Base-by-base conservation (phyloP, 768 basidiomycete genomes). In the Naganishia vishniacii region DNA sequence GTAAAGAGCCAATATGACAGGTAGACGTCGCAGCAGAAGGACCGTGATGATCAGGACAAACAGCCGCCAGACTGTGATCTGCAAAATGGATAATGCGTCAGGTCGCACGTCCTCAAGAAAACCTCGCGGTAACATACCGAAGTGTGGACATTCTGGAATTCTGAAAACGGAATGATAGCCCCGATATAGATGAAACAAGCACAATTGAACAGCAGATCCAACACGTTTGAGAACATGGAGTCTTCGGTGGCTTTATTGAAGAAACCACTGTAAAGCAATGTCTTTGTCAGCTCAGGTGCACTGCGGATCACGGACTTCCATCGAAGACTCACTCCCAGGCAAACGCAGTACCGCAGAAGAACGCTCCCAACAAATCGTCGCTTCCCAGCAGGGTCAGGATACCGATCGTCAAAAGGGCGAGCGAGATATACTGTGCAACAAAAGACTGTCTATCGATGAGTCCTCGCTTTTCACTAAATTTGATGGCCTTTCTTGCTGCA, bases 381-480 rank as follows among this genome's bases (percentile, higher is more conserved):
- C 89, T 87, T 32, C 92, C 92, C 29, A 97, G 81, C 11, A 95
- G 82, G 0, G 86, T 87, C 62, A 85, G 88, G 37, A 88, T 82
- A 34, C 94, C 77, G 40, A 75, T 77, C 2, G 73, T 69, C 47
- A 77, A 65, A 3, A 78, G 66, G n/a, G 76, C 75, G 48, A 77
- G 62, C 65, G 72, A 73, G 72, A 77, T 71, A 65, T 77, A 76
- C 78, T 95, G 91, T 29, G 93, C 93, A 65, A 97, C 84, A 73
- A 91, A 95, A 29, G 91, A 94, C 72, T 94, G 89, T 61, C 93
- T 81, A 77, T 97, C 93, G 71, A 97, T 91, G 66, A 94, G 82
- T 69, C 89, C 85, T 59, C 85, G 86, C 26, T 84, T 81, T 76
- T 95, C 84, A 70, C 90, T 92, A 78, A 91, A 93, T 74, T 88